Base-by-base conservation (phyloP, 768 basidiomycete species). In the Russula abietina region DNA sequence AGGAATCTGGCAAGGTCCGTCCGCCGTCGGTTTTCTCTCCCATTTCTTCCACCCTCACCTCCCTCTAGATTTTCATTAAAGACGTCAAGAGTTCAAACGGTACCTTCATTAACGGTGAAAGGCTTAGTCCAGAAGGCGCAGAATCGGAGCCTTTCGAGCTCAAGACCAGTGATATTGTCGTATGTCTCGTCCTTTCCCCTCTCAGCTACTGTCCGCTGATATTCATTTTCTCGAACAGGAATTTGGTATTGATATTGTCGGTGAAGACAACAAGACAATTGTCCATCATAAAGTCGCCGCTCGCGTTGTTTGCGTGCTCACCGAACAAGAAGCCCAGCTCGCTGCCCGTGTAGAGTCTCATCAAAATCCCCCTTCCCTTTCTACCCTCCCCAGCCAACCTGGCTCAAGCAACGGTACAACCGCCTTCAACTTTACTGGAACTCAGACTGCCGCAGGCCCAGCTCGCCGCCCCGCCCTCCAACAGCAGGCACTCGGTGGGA, bases 241-340 rank as follows among this genome's bases (percentile, higher is more conserved):
- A 87, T 98, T 97, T 73, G 97, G 97, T 60, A 99, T 98, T 70
- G 97, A 98, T 77, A 99, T 99, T 65, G 91, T 97, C 58, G 91
- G 92, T 65, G 97, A 99, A 71, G 97, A 99, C 79, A 97, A 95
- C 80, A 91, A 91, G 75, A 95, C 92, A 2, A 94, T 98, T 61
- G 87, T 98, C 54, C 97, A 99, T 75, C 95, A 98, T 78, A 98
- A 99, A 74, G 97, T 98, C 57, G 93, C 97, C 11, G 94, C 96
- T 4, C 89, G 92, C 32, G 93, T 94, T 39, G 82, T 91, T 57
- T 94, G 95, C 69, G 84, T 98, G 5, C 87, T 96, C 68, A 83
- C 80, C 0, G 87, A 93, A 46, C 90, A 92, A 62, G 97, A 99
- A 70, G 88, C 84, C 1, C 85, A 83, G 64, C 80, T 84, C 51